These are phyloP conservation scores for Cochlearia excelsa DNA, from an alignment of 345 rosid species.

Conservation along the genomic window DNA sequence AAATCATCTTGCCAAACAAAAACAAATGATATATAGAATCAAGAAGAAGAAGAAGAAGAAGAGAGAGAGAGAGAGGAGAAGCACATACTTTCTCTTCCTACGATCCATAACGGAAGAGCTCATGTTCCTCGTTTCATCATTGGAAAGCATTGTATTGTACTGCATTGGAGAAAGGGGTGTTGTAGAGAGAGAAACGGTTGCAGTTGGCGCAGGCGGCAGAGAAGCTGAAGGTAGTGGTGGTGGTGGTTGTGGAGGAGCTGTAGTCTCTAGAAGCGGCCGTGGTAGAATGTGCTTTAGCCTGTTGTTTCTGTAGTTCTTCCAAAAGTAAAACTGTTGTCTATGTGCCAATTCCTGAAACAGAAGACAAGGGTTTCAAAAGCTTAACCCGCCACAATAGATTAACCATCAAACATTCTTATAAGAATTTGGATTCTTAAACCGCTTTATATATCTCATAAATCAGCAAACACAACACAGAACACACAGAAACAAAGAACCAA, in stretches of 20 bases:
- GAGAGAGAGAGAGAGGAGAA: background rate
- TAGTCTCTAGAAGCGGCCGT: constrained; percentile 83
- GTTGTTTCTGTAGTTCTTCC: constrained; percentile 98
- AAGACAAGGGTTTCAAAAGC: constrained; percentile 2
- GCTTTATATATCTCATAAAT: constrained; percentile 2
- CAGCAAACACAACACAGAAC: background rate
- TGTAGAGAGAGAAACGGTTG: constrained; percentile 55
- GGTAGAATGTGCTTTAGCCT: constrained; percentile 88
- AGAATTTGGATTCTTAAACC: background rate
- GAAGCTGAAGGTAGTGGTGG: constrained; percentile 41
- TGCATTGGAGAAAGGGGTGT: constrained; percentile 76
- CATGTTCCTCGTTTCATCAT: constrained; percentile 63
- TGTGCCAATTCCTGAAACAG: constrained; percentile 87
- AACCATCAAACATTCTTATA: background rate
- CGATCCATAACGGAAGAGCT: constrained; percentile 47
- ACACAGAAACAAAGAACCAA: constrained; percentile 12
- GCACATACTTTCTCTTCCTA: constrained; percentile 77
- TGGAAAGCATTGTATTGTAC: constrained; percentile 49
- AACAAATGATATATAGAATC: no score
- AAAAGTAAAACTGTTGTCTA: constrained; percentile 92
- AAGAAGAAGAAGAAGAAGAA: constrained; percentile 10
- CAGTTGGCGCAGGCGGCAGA: constrained; percentile 42
- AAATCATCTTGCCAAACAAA: no score
- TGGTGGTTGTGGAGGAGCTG: constrained; percentile 44
- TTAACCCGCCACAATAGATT: constrained; percentile 10